Evolutionary conservation across 192 early-diverging fungal genomes (phyloP), one percentile per base, ranked within the genome.

Genomic region (Tieghemiomyces parasiticus): DNA sequence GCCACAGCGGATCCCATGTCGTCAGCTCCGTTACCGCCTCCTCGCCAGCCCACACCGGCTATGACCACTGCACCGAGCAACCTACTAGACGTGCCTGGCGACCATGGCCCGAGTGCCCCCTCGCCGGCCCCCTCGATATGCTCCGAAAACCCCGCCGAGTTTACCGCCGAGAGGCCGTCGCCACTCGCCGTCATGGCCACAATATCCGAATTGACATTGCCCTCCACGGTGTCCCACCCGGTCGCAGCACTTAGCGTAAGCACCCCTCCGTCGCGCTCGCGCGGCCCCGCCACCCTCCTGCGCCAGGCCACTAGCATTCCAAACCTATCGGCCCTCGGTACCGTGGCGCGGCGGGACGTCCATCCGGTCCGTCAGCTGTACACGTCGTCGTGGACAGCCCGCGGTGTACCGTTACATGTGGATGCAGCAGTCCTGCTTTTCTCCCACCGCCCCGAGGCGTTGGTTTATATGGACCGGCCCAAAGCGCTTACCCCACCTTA

Each of bases 351-450:
- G 19, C 50, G n/a, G n/a, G 25, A 25, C 25, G 4, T 22, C 50
- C n/a, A 28, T 25, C 29, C 50, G 22, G n/a, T 26, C 50, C 22
- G 50, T 26, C 9, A 47, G 20, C 46, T 47, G 46, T 19, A 6
- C 46, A 24, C 19, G 25, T 47, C 25, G 46, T 19, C 20, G 25
- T 24, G 14, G 22, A 2, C 50, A 20, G 3, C 38, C 8, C 9
- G 38, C 38, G 38, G 38, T 12, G 9, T 19, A 44, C 8, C 38
- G 16, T 2, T 52, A 14, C 28, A 52, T 28, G 14, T 14, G 22
- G 50, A 52, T 52, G 50, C 50, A 14, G 22, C 50, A 52, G 22
- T 52, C 22, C 22, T 52, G 22, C 26, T 52, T 14, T 52, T 52
- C 29, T 52, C 50, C 26, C 29, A 28, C 19, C 50, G 50, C 2